Evolutionary conservation across 805 yeast species (phyloP).

Genomic region (Candida germanica): DNA sequence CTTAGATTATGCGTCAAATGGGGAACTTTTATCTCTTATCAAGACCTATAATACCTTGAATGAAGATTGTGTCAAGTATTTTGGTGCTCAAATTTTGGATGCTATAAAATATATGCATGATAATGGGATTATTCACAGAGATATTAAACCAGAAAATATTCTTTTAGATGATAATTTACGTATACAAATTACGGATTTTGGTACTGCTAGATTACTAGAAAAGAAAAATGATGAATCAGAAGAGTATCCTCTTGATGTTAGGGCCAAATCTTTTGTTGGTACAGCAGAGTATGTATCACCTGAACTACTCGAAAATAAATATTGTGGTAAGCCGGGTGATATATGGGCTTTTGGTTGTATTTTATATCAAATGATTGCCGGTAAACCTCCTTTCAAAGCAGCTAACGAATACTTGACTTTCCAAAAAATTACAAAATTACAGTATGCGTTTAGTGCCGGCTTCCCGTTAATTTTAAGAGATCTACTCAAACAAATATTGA

Average conservation of each 20-base stretch:
- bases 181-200: constrained; percentile 76
- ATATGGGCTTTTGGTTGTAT: constrained; percentile 64
- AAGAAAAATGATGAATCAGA: constrained; percentile 42
- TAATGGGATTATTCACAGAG: constrained; percentile 77
- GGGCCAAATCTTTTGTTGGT: constrained; percentile 81
- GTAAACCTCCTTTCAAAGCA: constrained; percentile 78
- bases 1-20: constrained; percentile 75
- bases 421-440: constrained; percentile 76
- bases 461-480: constrained; percentile 61
- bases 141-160: constrained; percentile 81
- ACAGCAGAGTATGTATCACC: constrained; percentile 75
- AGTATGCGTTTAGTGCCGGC: constrained; percentile 69
- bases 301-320: constrained; percentile 69
- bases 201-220: constrained; percentile 76
- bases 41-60: constrained; percentile 68
- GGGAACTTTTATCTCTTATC: constrained; percentile 67
- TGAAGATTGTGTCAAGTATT: constrained; percentile 66
- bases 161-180: constrained; percentile 58
- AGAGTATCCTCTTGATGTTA: constrained; percentile 59
- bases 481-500: constrained; percentile 62
- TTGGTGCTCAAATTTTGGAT: constrained; percentile 70
- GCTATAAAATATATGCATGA: constrained; percentile 70
- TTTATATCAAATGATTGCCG: constrained; percentile 60
- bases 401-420: constrained; percentile 78
- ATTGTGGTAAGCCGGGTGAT: constrained; percentile 59